phyloP scores from a whole-genome alignment of 306 rosid genomes.

The Prunus davidiana region DNA sequence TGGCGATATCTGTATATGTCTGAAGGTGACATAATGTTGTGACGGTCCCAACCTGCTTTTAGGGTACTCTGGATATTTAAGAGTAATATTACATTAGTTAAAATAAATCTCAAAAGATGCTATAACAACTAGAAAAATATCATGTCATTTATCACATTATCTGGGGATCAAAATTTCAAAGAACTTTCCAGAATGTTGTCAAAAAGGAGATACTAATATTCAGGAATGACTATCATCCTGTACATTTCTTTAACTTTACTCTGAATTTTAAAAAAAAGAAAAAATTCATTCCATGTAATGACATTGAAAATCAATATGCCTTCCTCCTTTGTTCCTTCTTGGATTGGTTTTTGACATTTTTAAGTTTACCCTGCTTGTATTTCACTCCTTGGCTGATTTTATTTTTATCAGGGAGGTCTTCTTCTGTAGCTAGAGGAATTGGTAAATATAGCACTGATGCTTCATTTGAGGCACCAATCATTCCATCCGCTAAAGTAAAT shows the following conservation, averaged over 20 bases:
- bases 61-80: not conserved
- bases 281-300: too few relatives aligned
- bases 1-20: not conserved
- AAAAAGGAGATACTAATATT: not conserved
- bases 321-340: not conserved
- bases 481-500: slow-evolving; percentile 49
- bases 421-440: slow-evolving; percentile 30
- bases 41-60: not conserved
- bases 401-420: slow-evolving; percentile 43
- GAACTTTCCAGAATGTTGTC: not conserved
- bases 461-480: slow-evolving; percentile 58
- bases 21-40: not conserved
- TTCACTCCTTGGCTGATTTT: not conserved
- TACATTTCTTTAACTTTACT: not conserved
- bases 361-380: not conserved
- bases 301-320: not conserved
- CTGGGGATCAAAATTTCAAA: not conserved
- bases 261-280: too few relatives aligned
- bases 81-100: not conserved
- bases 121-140: not conserved
- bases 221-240: not conserved
- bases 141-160: not conserved
- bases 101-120: too few relatives aligned
- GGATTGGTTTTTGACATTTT: not conserved
- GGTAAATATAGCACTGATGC: slow-evolving; percentile 58